phyloP scores from a whole-genome alignment of 164 flowering plant species.

The Tetracentron sinense region DNA sequence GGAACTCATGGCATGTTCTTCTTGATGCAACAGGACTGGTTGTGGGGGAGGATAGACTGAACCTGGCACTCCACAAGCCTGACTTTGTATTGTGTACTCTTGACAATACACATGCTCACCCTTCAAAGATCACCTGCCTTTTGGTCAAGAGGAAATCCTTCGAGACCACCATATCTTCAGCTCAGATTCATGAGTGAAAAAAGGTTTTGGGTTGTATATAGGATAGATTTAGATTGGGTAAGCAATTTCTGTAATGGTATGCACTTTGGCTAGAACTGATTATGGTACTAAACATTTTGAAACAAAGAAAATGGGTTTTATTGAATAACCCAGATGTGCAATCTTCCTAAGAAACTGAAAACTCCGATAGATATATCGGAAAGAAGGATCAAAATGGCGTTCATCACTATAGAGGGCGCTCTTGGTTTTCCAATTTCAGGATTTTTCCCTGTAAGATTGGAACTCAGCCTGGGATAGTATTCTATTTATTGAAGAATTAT shows the following conservation, averaged over 20 bases:
- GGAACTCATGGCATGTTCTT: constrained; percentile 73
- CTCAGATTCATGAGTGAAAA: constrained; percentile 14
- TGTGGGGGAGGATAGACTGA: constrained; percentile 48
- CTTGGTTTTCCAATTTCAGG: background rate
- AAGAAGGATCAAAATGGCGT: background rate
- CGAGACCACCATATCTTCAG: constrained; percentile 33
- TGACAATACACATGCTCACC: constrained; percentile 53
- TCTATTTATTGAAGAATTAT: no score
- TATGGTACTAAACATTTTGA: background rate
- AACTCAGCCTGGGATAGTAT: no score
- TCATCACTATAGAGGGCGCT: no score
- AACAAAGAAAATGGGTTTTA: background rate
- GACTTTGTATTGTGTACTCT: constrained; percentile 68
- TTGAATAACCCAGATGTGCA: background rate
- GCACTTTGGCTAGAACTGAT: background rate
- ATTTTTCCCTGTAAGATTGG: no score
- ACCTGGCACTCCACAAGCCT: constrained; percentile 64
- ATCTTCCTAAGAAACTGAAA: background rate
- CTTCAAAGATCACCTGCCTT: constrained; percentile 62
- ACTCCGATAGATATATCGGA: background rate
- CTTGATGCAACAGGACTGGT: constrained; percentile 59
- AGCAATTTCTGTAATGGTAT: background rate
- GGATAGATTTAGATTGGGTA: background rate
- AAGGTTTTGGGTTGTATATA: background rate
- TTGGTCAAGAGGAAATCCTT: constrained; percentile 65